Percentiles rank a stretch among this genome's conserved stretches.
Evolutionary conservation across 1,139 yeast genomes (phyloP).

Genomic region (Geotrichum europaeum): DNA sequence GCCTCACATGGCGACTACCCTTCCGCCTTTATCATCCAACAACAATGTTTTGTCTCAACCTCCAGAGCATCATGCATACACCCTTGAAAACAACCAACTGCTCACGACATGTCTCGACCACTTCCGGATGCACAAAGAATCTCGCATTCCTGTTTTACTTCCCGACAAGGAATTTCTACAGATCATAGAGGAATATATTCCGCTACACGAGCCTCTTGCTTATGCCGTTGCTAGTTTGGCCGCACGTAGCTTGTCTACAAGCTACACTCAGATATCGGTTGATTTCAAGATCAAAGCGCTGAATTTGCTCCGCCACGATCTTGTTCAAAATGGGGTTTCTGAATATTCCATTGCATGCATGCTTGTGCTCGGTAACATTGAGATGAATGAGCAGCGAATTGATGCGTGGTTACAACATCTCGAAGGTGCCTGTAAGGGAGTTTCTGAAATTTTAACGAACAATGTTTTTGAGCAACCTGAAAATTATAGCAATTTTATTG

Average conservation of each 20-base stretch:
- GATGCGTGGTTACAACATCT: constrained; percentile 12
- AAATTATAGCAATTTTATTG: constrained; percentile 1
- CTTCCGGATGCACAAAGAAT: constrained; percentile 1
- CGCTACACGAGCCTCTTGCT: constrained; percentile 11
- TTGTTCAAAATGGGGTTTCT: constrained; percentile 10
- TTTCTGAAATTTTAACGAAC: constrained; percentile 7
- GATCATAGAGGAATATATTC: constrained; percentile 3
- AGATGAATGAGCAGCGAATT: constrained; percentile 9
- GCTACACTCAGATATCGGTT: constrained; percentile 9
- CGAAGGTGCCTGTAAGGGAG: constrained; percentile 15
- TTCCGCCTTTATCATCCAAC: not conserved
- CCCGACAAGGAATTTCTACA: constrained; percentile 2
- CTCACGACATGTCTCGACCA: constrained; percentile 6
- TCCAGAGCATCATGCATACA: not conserved
- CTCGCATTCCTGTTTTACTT: constrained; percentile 1
- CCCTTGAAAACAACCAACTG: constrained; percentile 6
- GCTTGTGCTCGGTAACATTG: constrained; percentile 12
- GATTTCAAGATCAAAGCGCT: constrained; percentile 13
- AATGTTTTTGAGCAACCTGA: constrained; percentile 6
- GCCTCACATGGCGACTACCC: not conserved
- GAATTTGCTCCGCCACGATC: constrained; percentile 12
- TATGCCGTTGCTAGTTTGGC: constrained; percentile 13
- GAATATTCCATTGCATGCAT: constrained; percentile 14
- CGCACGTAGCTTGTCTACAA: constrained; percentile 4
- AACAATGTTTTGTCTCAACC: not conserved